Evolutionary conservation across 768 basidiomycete species (phyloP), one percentile per base, ranked within the genome.

Genomic region (Russula sp.): DNA sequence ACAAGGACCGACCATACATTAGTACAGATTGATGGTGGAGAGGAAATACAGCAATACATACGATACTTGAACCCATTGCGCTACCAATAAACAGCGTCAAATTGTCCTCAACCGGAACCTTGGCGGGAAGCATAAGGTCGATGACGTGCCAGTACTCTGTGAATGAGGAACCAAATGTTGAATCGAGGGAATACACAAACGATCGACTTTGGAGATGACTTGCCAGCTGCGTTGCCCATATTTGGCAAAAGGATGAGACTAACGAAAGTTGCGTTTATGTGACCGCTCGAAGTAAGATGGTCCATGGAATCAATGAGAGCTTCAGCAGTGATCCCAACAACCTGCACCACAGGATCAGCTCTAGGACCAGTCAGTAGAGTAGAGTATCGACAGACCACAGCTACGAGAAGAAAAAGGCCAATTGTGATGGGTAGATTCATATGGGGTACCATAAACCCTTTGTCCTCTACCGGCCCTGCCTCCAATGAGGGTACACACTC

Each of bases 211-310:
- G 55, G 35, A 45, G 53, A 48, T 51, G n/a, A 70, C 77, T 35
- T 60, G 82, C 84, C 84, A 59, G 90, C 92, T 6, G 91, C 89
- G 71, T 93, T 94, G n/a, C 91, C 91, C 14, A 95, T 94, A 42
- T 96, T 93, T 6, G 96, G 96, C 7, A 98, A 80, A 14, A 98
- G 77, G 67, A 89, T 88, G 47, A 97, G 74, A 13, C 91, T 94
- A 64, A 97, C 87, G 71, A 94, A 98, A 72, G 89, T 89, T 64
- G 84, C 81, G 62, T 77, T 82, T 58, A 98, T 87, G 7, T 31
- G 16, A 22, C 85, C 84, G 0, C 69, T 69, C 0, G 68, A 69
- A 0, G 89, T 88, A 40, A 98, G 70, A 13, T 90, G 91, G 64
- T 82, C 76, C 66, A 97, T 95, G 4, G 91, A 91, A 68, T 82